Percentiles rank a stretch among this genome's conserved stretches.
Evolutionary conservation across 2,329 filamentous ascomycete species (phyloP).

Genomic region (Ophiocordyceps camponoti-rufipedis): DNA sequence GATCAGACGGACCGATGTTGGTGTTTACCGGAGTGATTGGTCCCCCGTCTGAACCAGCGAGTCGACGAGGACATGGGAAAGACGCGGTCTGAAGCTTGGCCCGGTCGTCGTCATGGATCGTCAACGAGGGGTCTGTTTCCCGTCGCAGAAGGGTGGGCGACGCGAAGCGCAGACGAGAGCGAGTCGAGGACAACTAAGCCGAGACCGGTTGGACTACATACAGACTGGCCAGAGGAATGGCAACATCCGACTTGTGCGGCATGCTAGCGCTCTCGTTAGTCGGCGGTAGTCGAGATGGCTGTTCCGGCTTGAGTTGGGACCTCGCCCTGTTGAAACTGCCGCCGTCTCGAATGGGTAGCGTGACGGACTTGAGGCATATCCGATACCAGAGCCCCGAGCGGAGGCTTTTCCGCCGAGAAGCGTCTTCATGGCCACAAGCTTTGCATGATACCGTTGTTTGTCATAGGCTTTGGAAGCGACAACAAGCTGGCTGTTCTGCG

Average conservation of each 20-base stretch:
- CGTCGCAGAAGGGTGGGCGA: no score
- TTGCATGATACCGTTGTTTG: neutral
- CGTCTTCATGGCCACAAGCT: neutral
- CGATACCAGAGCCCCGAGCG: slow-evolving; percentile 1
- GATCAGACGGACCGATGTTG: neutral
- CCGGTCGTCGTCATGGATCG: neutral
- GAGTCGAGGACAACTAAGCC: no score
- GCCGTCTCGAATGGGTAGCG: slow-evolving; percentile 13
- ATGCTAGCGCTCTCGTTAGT: neutral
- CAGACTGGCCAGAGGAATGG: no score
- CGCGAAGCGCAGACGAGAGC: no score
- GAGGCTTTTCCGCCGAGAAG: neutral
- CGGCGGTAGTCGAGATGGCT: neutral
- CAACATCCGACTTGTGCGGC: neutral
- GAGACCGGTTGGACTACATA: no score
- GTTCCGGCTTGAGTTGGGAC: neutral
- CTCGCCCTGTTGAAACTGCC: slow-evolving; percentile 11
- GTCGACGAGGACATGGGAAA: neutral
- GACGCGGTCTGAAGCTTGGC: neutral
- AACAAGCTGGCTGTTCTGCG: no score
- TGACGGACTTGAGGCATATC: slow-evolving; percentile 9
- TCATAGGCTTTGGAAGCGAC: no score
- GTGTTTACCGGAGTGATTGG: neutral
- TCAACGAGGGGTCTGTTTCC: no score
- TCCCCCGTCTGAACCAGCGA: neutral